A percentile compares a stretch with the other conserved stretches of the same genome.
These are phyloP conservation scores for Triticum urartu DNA, from an alignment of 176 grass and related monocot genomes.

Conservation along the genomic window DNA sequence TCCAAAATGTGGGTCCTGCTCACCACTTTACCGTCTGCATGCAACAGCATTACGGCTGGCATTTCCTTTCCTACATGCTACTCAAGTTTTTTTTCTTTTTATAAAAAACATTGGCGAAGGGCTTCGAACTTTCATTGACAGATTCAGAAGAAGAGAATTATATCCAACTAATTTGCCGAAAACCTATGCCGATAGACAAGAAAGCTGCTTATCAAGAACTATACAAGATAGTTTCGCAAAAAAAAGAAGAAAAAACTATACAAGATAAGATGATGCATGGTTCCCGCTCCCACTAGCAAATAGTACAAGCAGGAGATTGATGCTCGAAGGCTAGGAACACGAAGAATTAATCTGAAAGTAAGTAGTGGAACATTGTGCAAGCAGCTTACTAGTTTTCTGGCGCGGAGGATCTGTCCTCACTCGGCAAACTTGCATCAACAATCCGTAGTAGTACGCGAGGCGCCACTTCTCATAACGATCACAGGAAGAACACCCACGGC, in stretches of 20 bases:
- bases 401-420: too few species aligned
- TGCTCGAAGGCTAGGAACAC: not conserved
- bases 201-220: too few species aligned
- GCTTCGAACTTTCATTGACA: too few species aligned
- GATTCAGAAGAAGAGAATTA: too few species aligned
- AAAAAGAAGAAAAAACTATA: too few species aligned
- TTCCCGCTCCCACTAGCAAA: too few species aligned
- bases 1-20: not conserved
- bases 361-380: not conserved
- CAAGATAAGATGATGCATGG: too few species aligned
- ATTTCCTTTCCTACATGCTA: not conserved
- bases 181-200: too few species aligned
- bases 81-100: too few species aligned
- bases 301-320: not conserved
- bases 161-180: too few species aligned
- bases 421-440: not conserved
- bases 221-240: too few species aligned
- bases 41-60: not conserved
- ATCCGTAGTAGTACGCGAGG: not conserved
- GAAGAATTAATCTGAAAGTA: not conserved
- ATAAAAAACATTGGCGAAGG: too few species aligned
- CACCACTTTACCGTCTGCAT: not conserved
- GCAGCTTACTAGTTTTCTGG: not conserved
- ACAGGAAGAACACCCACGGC: not conserved
- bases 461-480: not conserved